phyloP scores from a whole-genome alignment of 2,329 filamentous ascomycete species.

The Aspergillus tubingensis region DNA sequence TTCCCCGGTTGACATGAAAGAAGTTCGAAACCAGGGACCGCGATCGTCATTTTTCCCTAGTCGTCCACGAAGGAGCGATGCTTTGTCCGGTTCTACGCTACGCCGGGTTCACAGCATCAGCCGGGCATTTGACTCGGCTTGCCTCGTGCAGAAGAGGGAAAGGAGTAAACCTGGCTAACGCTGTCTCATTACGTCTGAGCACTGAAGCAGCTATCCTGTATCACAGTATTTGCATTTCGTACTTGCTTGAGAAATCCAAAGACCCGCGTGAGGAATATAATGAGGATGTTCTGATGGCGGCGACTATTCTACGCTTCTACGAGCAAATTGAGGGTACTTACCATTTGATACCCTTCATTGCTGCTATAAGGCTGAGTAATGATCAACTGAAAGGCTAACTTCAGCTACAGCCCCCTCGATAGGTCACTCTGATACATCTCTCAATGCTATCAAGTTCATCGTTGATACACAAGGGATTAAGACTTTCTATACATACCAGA shows the following conservation, averaged over 20 bases:
- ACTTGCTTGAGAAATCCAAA: conserved; percentile 30
- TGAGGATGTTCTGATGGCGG: conserved; percentile 57
- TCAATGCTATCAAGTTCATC: conserved; percentile 19
- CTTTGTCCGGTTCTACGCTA: conserved; percentile 10
- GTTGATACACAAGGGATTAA: conserved; percentile 16
- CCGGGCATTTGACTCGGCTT: conserved; percentile 5
- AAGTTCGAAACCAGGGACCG: conserved; percentile 13
- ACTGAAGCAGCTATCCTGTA: conserved; percentile 6
- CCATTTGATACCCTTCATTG: conserved; percentile 24
- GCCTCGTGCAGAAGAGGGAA: not conserved
- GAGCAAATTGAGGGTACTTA: conserved; percentile 59
- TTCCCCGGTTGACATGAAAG: not conserved
- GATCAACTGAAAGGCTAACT: conserved; percentile 44
- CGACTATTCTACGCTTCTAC: conserved; percentile 58
- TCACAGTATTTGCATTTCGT: conserved; percentile 4
- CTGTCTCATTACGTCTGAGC: not conserved
- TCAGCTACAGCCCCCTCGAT: conserved; percentile 15
- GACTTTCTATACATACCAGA: conserved; percentile 18
- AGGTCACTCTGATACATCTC: conserved; percentile 17
- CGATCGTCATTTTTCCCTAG: conserved; percentile 11
- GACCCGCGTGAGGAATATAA: conserved; percentile 47
- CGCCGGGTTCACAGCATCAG: conserved; percentile 10
- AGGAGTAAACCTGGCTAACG: not conserved
- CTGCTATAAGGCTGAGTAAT: too few relatives aligned
- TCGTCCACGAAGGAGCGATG: conserved; percentile 8